phyloP scores from a whole-genome alignment of 257 asterid genomes.

The Solanum rostratum region DNA sequence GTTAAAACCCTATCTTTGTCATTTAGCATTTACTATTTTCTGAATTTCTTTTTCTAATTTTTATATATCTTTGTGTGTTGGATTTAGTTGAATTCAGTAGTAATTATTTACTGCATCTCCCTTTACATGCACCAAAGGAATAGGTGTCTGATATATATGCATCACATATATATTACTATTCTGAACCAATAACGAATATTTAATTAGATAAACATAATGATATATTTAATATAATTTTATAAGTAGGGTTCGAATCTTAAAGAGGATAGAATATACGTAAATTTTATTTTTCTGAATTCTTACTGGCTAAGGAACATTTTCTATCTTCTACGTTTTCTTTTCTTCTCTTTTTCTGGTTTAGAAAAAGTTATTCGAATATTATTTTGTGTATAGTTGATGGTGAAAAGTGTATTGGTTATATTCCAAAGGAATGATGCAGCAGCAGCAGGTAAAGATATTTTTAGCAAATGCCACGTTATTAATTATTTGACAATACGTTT shows the following conservation, averaged over 20 bases:
- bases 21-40: not conserved
- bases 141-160: not conserved
- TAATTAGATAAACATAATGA: not conserved
- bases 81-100: not conserved
- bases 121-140: not conserved
- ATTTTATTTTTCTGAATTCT: not conserved
- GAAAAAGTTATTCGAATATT: not conserved
- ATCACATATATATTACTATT: not conserved
- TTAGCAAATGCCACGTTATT: not conserved
- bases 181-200: not conserved
- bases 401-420: not conserved
- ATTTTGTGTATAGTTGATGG: not conserved
- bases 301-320: constrained; percentile 7
- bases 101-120: not conserved
- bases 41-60: not conserved
- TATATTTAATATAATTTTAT: not conserved
- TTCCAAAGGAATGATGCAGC: not conserved
- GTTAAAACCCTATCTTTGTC: not conserved
- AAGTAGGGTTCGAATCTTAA: too few species aligned
- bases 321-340: not conserved
- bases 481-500: not conserved
- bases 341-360: not conserved
- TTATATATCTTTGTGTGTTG: not conserved
- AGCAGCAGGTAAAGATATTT: not conserved
- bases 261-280: not conserved